Evolutionary conservation across 176 grass and related monocot species (phyloP).

Genomic region (Olyra latifolia): DNA sequence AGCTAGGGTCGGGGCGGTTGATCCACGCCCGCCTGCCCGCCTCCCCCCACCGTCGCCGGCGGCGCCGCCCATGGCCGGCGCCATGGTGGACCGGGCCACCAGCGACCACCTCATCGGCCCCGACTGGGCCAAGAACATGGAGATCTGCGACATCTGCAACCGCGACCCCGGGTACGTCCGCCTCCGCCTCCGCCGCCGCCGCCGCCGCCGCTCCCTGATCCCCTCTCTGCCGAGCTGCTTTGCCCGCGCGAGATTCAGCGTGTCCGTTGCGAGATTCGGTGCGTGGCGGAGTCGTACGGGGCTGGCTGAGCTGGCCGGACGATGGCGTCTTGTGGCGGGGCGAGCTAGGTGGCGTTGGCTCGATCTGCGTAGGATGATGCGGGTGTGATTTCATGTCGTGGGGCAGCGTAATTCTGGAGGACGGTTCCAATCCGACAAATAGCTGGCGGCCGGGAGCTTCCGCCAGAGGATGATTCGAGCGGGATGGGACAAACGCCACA

Average conservation of each 20-base stretch:
- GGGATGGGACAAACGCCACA: background rate
- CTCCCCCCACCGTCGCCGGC: background rate
- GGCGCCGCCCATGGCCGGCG: constrained; percentile 59
- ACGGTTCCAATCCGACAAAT: background rate
- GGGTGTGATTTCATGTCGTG: background rate
- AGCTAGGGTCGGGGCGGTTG: no score
- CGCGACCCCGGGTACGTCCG: constrained; percentile 70
- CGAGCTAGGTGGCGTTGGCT: background rate
- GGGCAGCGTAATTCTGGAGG: background rate
- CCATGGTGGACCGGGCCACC: constrained; percentile 77
- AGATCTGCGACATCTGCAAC: constrained; percentile 97
- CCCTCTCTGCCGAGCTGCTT: background rate
- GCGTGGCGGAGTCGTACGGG: background rate
- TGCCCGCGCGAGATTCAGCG: background rate
- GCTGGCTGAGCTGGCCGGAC: background rate
- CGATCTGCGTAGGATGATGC: background rate
- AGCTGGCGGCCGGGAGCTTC: background rate
- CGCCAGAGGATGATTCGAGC: background rate
- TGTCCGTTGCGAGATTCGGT: background rate
- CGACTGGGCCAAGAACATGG: constrained; percentile 98
- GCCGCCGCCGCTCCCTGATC: background rate
- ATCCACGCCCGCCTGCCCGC: no score
- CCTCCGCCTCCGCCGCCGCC: no score
- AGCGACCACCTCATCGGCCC: constrained; percentile 84
- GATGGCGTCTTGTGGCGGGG: background rate